Conservation (phyloP, 1,284 basidiomycete species). For the Microbotryomycetes sp. region DNA sequence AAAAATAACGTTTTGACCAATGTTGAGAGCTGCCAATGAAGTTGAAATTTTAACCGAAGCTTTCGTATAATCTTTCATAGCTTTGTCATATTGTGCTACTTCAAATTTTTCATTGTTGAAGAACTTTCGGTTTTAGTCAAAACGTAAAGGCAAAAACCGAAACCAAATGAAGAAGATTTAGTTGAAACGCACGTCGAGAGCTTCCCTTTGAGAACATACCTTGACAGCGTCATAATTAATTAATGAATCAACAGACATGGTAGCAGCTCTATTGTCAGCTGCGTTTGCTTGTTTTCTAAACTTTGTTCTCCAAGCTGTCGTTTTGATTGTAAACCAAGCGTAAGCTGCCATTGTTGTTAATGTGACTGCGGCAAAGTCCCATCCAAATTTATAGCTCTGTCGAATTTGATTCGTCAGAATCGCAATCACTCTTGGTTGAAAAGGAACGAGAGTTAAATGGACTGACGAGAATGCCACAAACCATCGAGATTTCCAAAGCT, state of each 20-base stretch:
- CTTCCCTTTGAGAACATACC: slow-evolving; percentile 47
- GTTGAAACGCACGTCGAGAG: not conserved
- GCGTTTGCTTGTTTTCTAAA: slow-evolving; percentile 93
- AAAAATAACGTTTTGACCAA: slow-evolving; percentile 95
- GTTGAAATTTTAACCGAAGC: slow-evolving; percentile 92
- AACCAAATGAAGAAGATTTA: not conserved
- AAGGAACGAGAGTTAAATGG: slow-evolving; percentile 1
- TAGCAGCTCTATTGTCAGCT: slow-evolving; percentile 93
- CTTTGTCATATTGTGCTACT: slow-evolving; percentile 83
- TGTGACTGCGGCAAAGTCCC: slow-evolving; percentile 91
- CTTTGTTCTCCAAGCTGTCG: slow-evolving; percentile 91
- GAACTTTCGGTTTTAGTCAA: slow-evolving; percentile 66
- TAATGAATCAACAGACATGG: slow-evolving; percentile 85
- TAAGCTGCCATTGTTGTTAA: slow-evolving; percentile 79
- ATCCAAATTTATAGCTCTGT: slow-evolving; percentile 92
- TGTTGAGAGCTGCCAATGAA: slow-evolving; percentile 85
- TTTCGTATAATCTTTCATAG: slow-evolving; percentile 80
- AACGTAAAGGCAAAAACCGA: slow-evolving; percentile 4
- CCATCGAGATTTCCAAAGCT: slow-evolving; percentile 89
- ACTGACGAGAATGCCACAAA: slow-evolving; percentile 87
- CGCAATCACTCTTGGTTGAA: not conserved
- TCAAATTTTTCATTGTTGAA: slow-evolving; percentile 97
- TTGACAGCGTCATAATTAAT: slow-evolving; percentile 99
- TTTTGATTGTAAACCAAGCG: slow-evolving; percentile 93
- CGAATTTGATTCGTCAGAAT: not conserved